A percentile compares a stretch with the other conserved stretches of the same genome.
Evolutionary conservation across 2,329 filamentous ascomycete genomes (phyloP).

Genomic region (Trichoderma lentiforme): DNA sequence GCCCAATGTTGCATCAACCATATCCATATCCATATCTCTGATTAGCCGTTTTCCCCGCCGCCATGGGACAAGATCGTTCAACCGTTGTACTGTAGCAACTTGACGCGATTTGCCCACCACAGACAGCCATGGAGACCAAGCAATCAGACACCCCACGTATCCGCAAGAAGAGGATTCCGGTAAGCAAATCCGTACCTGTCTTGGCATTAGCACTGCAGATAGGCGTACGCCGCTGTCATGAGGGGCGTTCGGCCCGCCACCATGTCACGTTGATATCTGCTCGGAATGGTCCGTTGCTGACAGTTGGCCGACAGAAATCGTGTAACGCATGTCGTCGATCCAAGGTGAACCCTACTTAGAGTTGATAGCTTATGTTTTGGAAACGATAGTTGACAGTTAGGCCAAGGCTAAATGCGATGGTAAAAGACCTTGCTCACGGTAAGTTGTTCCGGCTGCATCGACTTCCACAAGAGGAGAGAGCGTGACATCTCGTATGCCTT

Average conservation of each 20-base stretch:
- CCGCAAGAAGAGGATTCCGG: constrained; percentile 25
- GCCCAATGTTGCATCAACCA: constrained; percentile 8
- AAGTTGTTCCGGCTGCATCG: not conserved
- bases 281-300: constrained; percentile 1
- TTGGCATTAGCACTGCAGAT: not conserved
- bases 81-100: not conserved
- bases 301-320: constrained; percentile 24
- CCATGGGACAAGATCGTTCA: not conserved
- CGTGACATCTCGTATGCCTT: not conserved
- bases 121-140: not conserved
- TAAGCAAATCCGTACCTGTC: constrained; percentile 12
- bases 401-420: constrained; percentile 26
- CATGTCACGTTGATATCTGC: constrained; percentile 6
- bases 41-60: not conserved
- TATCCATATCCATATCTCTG: not conserved
- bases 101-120: not conserved
- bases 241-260: not conserved
- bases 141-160: constrained; percentile 1
- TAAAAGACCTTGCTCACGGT: constrained; percentile 28
- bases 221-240: not conserved
- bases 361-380: not conserved
- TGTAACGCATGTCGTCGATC: constrained; percentile 28
- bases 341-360: constrained; percentile 22
- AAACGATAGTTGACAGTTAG: not conserved
- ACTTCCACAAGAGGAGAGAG: not conserved